phyloP scores from a whole-genome alignment of 495 filamentous ascomycete genomes.

The Lentithecium fluviatile region DNA sequence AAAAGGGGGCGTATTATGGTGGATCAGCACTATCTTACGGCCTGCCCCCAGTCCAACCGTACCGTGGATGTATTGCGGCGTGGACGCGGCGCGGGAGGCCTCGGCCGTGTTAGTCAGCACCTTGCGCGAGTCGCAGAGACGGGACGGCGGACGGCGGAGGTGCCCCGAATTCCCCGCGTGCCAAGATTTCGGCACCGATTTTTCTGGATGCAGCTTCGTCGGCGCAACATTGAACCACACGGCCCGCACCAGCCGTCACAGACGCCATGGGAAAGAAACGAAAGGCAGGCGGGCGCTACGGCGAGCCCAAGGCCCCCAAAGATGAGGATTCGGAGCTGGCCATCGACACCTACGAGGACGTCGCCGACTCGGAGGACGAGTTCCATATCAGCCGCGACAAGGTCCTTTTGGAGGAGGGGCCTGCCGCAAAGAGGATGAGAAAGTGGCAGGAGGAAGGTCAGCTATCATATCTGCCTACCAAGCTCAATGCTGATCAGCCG shows the following conservation, averaged over 20 bases:
- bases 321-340: slow-evolving; percentile 50
- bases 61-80: too few species aligned
- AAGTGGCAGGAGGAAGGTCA: slow-evolving; percentile 63
- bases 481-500: slow-evolving; percentile 9
- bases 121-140: too few species aligned
- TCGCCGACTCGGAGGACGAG: slow-evolving; percentile 90
- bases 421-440: slow-evolving; percentile 71
- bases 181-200: slow-evolving; percentile 16
- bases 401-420: slow-evolving; percentile 77
- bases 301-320: slow-evolving; percentile 49
- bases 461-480: slow-evolving; percentile 10
- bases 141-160: too few species aligned
- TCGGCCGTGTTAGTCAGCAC: too few species aligned
- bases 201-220: neutral
- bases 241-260: neutral
- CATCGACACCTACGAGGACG: slow-evolving; percentile 72
- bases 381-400: slow-evolving; percentile 82
- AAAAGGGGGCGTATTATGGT: too few species aligned
- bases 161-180: too few species aligned
- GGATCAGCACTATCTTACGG: too few species aligned
- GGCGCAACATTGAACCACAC: too few species aligned
- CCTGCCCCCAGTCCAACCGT: too few species aligned
- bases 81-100: too few species aligned
- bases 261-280: slow-evolving; percentile 75
- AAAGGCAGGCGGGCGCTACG: slow-evolving; percentile 58